Evolutionary conservation across 352 stramenopile species (phyloP), one percentile per base, ranked within the genome.

Genomic region (Pythium monospermum): DNA sequence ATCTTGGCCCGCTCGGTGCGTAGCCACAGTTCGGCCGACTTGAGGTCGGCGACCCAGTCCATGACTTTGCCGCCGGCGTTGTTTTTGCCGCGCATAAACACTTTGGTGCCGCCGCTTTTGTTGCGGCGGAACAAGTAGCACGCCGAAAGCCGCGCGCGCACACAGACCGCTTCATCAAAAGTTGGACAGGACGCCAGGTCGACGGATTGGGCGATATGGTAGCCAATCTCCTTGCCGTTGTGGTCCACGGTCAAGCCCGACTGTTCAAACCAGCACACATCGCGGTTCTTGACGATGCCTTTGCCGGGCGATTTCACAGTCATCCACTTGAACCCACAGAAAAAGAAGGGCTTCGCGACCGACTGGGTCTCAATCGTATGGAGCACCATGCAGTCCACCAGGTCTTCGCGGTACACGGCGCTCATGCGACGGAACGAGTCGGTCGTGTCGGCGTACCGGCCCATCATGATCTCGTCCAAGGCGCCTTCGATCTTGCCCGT

Each of bases 311-410:
- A 85, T 47, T 78, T 64, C 44, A 87, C 76, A 6, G 74, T 87
- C 74, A 86, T 87, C 79, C 79, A 90, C 63, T 90, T 90, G 67
- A 90, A 88, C 30, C 79, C 82, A 7, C 76, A 77, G 48, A 80
- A 83, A 53, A 80, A 87, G 53, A 85, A 90, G 2, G 79, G 79
- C 10, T 83, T 66, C 11, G 64, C 47, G 0, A 54, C 42, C 19
- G 70, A 78, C 48, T 73, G 66, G 16, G 56, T 61, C 47, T 82
- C 71, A 43, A 90, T 76, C 27, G 80, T 71, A 47, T 82, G 74
- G 12, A 90, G 59, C 28, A 90, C 71, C 21, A 78, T 71, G 64
- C 76, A 90, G 60, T 90, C 79, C 22, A 90, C 74, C 35, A 87
- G 69, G 60, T 90, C 79, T 18, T 87, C 72, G 16, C 79, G 74